Conservation (phyloP, 768 basidiomycete species). For the Mycena latifolia region DNA sequence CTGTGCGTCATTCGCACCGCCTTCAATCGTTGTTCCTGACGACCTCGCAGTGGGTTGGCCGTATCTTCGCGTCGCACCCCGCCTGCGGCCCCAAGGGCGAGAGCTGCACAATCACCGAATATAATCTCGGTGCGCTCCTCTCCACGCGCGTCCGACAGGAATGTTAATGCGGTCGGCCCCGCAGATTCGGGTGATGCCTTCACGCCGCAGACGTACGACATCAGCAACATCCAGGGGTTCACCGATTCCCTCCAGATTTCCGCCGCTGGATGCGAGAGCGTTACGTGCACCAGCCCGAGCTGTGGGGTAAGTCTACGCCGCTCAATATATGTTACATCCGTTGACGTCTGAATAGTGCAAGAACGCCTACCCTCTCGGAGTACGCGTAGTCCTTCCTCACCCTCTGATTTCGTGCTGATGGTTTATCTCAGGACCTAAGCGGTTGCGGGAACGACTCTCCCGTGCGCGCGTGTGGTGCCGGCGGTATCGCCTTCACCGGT, state of each 20-base stretch:
- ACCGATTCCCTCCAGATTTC: conserved; percentile 51
- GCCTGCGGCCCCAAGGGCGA: conserved; percentile 53
- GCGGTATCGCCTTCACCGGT: conserved; percentile 47
- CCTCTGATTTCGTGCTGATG: not conserved
- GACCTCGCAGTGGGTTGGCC: conserved; percentile 53
- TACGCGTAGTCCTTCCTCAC: not conserved
- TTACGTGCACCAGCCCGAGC: conserved; percentile 52
- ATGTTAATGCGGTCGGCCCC: not conserved
- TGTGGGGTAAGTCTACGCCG: conserved; percentile 42
- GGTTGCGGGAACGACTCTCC: conserved; percentile 55
- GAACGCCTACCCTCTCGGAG: not conserved
- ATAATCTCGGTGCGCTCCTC: conserved; percentile 51
- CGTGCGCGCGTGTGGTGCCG: conserved; percentile 51
- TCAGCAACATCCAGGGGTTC: conserved; percentile 59
- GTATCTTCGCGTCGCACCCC: conserved; percentile 54
- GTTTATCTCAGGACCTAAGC: conserved; percentile 46
- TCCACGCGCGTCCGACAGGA: too few species aligned
- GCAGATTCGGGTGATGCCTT: conserved; percentile 35
- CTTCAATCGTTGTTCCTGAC: not conserved
- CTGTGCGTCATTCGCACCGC: not conserved
- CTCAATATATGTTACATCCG: not conserved
- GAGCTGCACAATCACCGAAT: conserved; percentile 53
- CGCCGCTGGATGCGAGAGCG: conserved; percentile 53
- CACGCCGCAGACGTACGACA: conserved; percentile 53
- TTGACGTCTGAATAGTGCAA: not conserved